phyloP scores from a whole-genome alignment of 768 basidiomycete genomes.

The Boletus fagicola region DNA sequence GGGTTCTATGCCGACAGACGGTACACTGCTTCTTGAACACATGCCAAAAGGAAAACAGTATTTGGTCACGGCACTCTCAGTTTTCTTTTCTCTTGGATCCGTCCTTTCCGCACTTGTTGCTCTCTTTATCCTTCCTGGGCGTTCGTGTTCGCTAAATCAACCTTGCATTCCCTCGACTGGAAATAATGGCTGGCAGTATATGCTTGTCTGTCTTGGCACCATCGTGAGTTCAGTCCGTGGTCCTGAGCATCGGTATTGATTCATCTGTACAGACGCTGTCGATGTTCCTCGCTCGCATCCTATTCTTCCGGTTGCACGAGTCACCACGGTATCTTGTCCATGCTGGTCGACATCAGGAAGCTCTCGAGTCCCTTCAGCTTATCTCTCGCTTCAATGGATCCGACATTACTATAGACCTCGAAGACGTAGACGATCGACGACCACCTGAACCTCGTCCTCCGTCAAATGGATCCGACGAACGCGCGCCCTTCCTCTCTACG shows the following conservation, averaged over 20 bases:
- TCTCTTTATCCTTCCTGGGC: constrained; percentile 72
- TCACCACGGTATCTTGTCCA: constrained; percentile 93
- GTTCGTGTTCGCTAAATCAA: constrained; percentile 54
- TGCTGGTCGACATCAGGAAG: constrained; percentile 80
- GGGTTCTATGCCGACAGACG: constrained; percentile 97
- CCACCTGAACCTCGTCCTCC: constrained; percentile 22
- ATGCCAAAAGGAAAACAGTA: constrained; percentile 91
- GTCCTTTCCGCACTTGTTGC: constrained; percentile 82
- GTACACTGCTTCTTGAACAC: constrained; percentile 88
- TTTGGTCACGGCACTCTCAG: constrained; percentile 84
- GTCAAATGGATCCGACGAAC: constrained; percentile 22
- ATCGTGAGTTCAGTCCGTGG: constrained; percentile 60
- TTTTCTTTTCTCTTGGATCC: constrained; percentile 95
- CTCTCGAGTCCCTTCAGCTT: constrained; percentile 74
- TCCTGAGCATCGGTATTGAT: constrained; percentile 1
- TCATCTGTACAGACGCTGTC: constrained; percentile 60
- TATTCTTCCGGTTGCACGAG: constrained; percentile 91
- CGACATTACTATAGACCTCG: constrained; percentile 59
- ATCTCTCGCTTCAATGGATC: constrained; percentile 88
- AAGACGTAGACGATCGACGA: constrained; percentile 61
- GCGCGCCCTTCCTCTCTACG: constrained; percentile 29
- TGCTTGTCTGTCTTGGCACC: constrained; percentile 72
- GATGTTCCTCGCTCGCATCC: constrained; percentile 85
- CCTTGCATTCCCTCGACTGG: constrained; percentile 64
- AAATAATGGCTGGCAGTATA: constrained; percentile 89